Evolutionary conservation across 2,329 filamentous ascomycete genomes (phyloP), one percentile per base, ranked within the genome.

Genomic region (Hypoxylon sp.): DNA sequence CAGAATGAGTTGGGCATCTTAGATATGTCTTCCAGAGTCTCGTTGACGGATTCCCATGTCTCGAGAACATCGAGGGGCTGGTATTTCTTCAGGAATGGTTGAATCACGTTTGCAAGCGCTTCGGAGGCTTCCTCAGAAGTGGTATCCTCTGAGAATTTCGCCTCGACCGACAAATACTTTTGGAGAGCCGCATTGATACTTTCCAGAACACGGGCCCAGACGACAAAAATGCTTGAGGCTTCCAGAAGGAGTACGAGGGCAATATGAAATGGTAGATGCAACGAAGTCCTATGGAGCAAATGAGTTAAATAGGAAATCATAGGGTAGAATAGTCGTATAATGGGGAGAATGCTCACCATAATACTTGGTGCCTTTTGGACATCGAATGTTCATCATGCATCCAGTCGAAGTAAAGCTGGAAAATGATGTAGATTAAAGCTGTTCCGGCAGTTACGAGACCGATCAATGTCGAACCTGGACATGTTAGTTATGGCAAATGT

Each of bases 251-350:
- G 83, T 13, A 90, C 85, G 32, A 91, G 83, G 5, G 86, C 80
- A 1, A 90, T 82, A 69, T 91, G 88, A 71, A 91, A 87, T 0
- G 89, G 89, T 65, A 90, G 87, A 77, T 91, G 89, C 0, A 88
- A 75, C 1, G 82, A 62, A 0, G 84, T 82, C 87, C 86, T 72
- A 25, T 28, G 45, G 7, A 10, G 11, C 11, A 19, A 43, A 36
- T 21, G 9, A 6, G 51, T 63, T 48, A 66, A 34, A 21, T n/a
- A 17, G 5, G 11, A 32, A 43, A 19, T 11, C 9, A 28, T n/a
- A 34, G 32, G 2, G 9, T 14, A 38, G 21, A 10, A 17, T 19
- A 11, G 11, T 34, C 10, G 10, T 23, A 14, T 13, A 25, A 23
- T 43, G 21, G 7, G 2, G n/a, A 19, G 28, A 30, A 50, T 38